Evolutionary conservation across 805 yeast genomes (phyloP), one percentile per base, ranked within the genome.

Genomic region (Suhomyces sp.): DNA sequence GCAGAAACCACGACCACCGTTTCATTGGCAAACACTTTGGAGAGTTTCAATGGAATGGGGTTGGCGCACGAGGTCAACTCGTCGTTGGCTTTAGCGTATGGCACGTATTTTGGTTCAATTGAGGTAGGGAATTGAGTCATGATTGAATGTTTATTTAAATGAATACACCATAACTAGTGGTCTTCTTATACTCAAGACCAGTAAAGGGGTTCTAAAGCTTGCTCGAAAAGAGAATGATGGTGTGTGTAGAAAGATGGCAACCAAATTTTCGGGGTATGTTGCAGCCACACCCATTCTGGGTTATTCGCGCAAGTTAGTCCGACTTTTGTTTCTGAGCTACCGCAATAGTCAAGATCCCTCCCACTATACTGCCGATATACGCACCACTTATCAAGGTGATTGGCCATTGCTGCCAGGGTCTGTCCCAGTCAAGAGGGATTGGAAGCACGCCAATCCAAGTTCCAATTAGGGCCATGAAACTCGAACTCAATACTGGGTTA

Each of bases 361-460:
- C 97, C 2, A 80, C 58, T 25, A 83, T 74, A 2, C 85, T 80
- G n/a, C 97, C 97, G 0, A 75, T 29, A 60, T 89, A 89, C 0
- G 84, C 84, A 1, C 98, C 97, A 7, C 81, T 76, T 12, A 93
- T 73, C 43, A 93, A 77, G 0, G 98, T 93, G 49, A 90, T 81
- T 6, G 99, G 99, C 96, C 97, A 93, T 49, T 77, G 79, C 68
- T 93, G 99, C 99, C 99, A 93, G 22, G 87, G 89, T 60, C 98
- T 79, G 66, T 93, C 99, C 99, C 99, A 93, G 68, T 93, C 99
- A 53, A 94, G 76, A 0, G 98, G 97, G 53, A 94, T 91, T 1
- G 96, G 98, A 35, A 89, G 68, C 2, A 93, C 97, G 13, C 98
- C 97, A 1, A 90, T 58, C 98, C 98, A 93, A 6, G 92, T 83